phyloP scores from a whole-genome alignment of 2,329 filamentous ascomycete genomes.

The Periglandula ipomoeae region DNA sequence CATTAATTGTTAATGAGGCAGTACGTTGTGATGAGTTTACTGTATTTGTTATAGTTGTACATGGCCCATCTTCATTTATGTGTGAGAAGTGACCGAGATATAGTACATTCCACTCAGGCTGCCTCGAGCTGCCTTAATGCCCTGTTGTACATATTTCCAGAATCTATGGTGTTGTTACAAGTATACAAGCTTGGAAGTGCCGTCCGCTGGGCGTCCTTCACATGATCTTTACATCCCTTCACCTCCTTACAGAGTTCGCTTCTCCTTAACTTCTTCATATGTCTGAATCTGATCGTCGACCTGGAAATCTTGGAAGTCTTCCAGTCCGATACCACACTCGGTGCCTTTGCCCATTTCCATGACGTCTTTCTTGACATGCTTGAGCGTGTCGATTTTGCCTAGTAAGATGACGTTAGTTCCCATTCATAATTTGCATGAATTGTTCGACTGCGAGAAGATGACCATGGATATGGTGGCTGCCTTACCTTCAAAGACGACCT shows the following conservation, averaged over 20 bases:
- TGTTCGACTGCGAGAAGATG: constrained; percentile 1
- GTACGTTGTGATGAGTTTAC: neutral
- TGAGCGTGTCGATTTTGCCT: constrained; percentile 76
- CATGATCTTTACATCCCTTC: neutral
- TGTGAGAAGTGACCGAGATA: neutral
- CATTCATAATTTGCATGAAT: neutral
- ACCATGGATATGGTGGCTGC: constrained; percentile 12
- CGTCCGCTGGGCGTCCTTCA: too few species aligned
- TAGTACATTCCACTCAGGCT: neutral
- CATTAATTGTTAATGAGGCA: neutral
- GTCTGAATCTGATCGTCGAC: constrained; percentile 81
- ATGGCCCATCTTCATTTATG: neutral
- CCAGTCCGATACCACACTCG: constrained; percentile 89
- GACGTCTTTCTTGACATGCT: constrained; percentile 88
- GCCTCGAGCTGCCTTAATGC: neutral
- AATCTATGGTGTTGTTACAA: neutral
- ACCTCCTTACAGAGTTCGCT: constrained; percentile 43
- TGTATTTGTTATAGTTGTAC: neutral
- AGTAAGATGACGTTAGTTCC: constrained; percentile 5
- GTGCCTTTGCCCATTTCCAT: constrained; percentile 80
- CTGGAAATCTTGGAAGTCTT: constrained; percentile 67
- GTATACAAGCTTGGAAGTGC: neutral
- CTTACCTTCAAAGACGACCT: constrained; percentile 76
- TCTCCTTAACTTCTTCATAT: constrained; percentile 71
- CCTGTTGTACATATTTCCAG: neutral